Conservation (phyloP, 73 alveolate genomes). For the Paramecium pentaurelia region DNA sequence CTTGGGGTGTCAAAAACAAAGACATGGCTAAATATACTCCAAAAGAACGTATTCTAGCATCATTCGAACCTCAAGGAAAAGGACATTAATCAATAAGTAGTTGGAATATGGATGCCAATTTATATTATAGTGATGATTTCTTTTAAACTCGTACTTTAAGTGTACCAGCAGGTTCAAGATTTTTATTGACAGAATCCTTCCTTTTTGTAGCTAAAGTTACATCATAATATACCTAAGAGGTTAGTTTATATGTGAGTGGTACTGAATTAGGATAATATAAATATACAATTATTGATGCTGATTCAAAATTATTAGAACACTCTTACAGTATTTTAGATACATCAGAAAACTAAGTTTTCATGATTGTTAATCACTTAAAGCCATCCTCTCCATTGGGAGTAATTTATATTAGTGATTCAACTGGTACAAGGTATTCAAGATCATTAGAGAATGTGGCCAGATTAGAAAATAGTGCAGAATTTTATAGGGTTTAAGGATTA, state of each 20-base stretch:
- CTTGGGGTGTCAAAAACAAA: slow-evolving; percentile 82
- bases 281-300: slow-evolving; percentile 10
- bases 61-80: slow-evolving; percentile 61
- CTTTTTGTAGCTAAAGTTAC: slow-evolving; percentile 81
- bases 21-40: slow-evolving; percentile 61
- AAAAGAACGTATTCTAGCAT: slow-evolving; percentile 60
- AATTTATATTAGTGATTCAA: slow-evolving; percentile 79
- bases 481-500: slow-evolving; percentile 52
- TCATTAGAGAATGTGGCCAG: slow-evolving; percentile 76
- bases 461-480: slow-evolving; percentile 70
- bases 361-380: slow-evolving; percentile 73
- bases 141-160: slow-evolving; percentile 62
- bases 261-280: not conserved
- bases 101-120: slow-evolving; percentile 68
- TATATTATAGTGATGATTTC: slow-evolving; percentile 80
- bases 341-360: slow-evolving; percentile 79
- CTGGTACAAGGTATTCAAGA: slow-evolving; percentile 80
- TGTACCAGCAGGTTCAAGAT: slow-evolving; percentile 81
- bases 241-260: slow-evolving; percentile 69
- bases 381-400: slow-evolving; percentile 68
- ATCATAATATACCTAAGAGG: slow-evolving; percentile 65
- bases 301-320: slow-evolving; percentile 60
- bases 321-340: slow-evolving; percentile 85
- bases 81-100: slow-evolving; percentile 62
- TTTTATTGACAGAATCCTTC: slow-evolving; percentile 77